A percentile compares a stretch with the other conserved stretches of the same genome.
phyloP scores from a whole-genome alignment of 1,139 yeast species.

The Meyerozyma guilliermondii region DNA sequence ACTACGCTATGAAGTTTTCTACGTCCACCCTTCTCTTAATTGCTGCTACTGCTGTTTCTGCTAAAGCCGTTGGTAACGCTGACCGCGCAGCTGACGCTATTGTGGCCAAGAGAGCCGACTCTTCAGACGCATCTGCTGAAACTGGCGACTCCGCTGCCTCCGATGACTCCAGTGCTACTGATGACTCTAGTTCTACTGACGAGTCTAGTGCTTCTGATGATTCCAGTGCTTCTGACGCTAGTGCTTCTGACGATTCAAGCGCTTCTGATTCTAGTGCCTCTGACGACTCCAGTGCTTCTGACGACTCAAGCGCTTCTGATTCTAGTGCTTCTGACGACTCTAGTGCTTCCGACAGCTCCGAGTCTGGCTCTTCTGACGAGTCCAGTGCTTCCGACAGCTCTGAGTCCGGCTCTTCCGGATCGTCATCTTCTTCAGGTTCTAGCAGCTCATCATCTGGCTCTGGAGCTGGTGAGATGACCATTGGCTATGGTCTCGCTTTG shows the following conservation, averaged over 20 bases:
- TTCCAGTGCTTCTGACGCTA: not conserved
- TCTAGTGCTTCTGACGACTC: not conserved
- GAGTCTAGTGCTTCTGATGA: not conserved
- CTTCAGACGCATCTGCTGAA: not conserved
- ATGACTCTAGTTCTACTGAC: not conserved
- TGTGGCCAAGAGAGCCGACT: slow-evolving; percentile 1
- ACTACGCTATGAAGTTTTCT: slow-evolving; percentile 1
- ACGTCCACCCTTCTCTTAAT: not conserved
- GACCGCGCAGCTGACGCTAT: not conserved
- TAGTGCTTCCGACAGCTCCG: slow-evolving; percentile 1
- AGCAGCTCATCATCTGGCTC: not conserved
- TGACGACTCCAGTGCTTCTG: not conserved
- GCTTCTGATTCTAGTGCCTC: not conserved
- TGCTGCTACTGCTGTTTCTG: not conserved
- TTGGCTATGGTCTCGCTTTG: slow-evolving; percentile 1
- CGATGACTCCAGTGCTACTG: slow-evolving; percentile 1
- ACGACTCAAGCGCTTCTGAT: slow-evolving; percentile 1
- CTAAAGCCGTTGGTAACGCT: not conserved
- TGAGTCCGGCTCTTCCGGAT: not conserved
- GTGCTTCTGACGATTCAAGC: slow-evolving; percentile 1
- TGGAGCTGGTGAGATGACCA: not conserved
- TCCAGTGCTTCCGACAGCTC: slow-evolving; percentile 1
- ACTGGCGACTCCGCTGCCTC: not conserved
- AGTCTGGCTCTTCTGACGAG: not conserved
- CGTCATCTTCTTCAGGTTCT: not conserved